These are phyloP conservation scores for Ziziphus jujuba DNA, from an alignment of 306 rosid genomes.

Conservation along the genomic window DNA sequence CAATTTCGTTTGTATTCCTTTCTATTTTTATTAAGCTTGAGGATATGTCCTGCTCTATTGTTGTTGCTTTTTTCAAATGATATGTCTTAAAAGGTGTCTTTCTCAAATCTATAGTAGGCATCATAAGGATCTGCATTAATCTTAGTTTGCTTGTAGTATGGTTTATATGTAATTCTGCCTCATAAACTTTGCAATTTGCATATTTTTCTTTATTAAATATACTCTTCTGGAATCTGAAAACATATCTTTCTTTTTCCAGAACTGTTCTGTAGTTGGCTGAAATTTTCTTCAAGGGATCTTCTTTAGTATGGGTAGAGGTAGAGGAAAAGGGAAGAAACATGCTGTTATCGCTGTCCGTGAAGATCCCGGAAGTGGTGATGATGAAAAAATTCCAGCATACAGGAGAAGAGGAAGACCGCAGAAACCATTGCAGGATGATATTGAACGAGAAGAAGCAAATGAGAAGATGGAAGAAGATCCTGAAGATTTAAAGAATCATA, in stretches of 20 bases:
- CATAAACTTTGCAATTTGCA: conserved; percentile 12
- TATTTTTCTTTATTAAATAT: conserved; percentile 14
- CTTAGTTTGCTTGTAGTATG: conserved; percentile 6
- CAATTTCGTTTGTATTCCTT: conserved; percentile 4
- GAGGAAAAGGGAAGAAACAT: conserved; percentile 74
- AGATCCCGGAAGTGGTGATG: conserved; percentile 58
- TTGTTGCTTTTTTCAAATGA: conserved; percentile 17
- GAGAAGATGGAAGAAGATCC: conserved; percentile 51
- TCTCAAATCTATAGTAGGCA: background rate
- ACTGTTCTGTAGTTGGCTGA: conserved; percentile 21
- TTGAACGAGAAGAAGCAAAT: conserved; percentile 43
- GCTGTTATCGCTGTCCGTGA: conserved; percentile 36
- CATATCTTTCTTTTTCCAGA: conserved; percentile 31
- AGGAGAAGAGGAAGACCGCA: conserved; percentile 62
- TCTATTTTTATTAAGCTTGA: conserved; percentile 2
- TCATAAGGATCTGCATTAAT: background rate
- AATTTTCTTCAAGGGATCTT: conserved; percentile 19
- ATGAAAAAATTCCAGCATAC: conserved; percentile 45
- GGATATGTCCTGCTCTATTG: conserved; percentile 15
- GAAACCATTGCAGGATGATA: conserved; percentile 52
- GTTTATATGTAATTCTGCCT: conserved; percentile 1
- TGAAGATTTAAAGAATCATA: conserved; percentile 39
- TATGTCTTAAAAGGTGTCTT: conserved; percentile 9
- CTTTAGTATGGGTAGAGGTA: conserved; percentile 63
- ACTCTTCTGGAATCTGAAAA: conserved; percentile 27